Evolutionary conservation across 192 early-diverging fungal genomes (phyloP).

Genomic region (Piromyces sp.): DNA sequence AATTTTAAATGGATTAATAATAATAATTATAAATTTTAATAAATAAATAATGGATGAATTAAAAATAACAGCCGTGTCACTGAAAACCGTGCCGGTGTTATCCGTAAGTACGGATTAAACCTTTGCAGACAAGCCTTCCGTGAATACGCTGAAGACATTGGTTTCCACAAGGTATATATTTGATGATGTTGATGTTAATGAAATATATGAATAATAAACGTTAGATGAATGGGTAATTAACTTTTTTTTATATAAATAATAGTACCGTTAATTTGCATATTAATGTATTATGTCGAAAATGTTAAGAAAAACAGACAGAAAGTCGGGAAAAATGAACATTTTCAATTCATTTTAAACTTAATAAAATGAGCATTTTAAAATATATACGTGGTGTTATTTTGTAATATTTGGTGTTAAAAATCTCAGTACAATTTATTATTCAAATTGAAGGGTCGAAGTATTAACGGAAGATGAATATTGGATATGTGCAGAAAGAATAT

Average conservation of each 20-base stretch:
- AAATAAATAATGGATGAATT: neutral
- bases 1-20: no score
- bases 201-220: no score
- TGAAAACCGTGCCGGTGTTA: constrained; percentile 97
- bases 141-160: constrained; percentile 93
- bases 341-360: neutral
- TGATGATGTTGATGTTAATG: no score
- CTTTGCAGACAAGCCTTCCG: constrained; percentile 99
- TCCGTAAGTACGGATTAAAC: constrained; percentile 98
- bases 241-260: no score
- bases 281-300: neutral
- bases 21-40: no score
- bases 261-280: neutral
- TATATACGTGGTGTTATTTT: no score
- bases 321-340: neutral
- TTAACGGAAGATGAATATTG: no score
- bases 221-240: no score
- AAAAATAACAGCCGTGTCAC: constrained; percentile 66
- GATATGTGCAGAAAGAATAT: no score
- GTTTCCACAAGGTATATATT: constrained; percentile 98
- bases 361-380: neutral
- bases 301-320: neutral
- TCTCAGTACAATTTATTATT: no score
- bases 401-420: no score
- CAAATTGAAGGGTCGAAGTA: no score